Percentiles rank a stretch among this genome's conserved stretches.
Evolutionary conservation across 495 filamentous ascomycete species (phyloP).

Genomic region (Zalerion maritima): DNA sequence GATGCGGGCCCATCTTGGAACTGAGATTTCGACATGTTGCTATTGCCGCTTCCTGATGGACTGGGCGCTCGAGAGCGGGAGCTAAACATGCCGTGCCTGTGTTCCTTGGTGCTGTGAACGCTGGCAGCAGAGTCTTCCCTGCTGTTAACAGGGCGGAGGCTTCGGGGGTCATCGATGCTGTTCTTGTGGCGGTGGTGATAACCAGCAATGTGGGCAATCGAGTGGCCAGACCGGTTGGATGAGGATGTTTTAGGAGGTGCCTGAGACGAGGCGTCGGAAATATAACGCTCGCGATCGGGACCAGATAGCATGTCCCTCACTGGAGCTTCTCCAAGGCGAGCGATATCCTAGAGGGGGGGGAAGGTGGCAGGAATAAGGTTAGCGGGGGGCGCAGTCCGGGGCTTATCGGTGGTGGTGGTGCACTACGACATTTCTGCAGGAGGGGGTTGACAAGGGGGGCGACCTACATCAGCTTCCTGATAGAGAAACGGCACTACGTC

Average conservation of each 20-base stretch:
- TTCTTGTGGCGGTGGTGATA: conserved; percentile 61
- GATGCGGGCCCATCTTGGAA: conserved; percentile 43
- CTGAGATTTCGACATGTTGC: conserved; percentile 33
- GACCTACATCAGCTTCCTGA: conserved; percentile 66
- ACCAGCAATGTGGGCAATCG: conserved; percentile 40
- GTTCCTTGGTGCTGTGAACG: conserved; percentile 34
- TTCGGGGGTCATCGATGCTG: conserved; percentile 58
- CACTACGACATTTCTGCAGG: background rate
- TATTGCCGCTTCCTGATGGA: conserved; percentile 57
- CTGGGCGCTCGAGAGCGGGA: conserved; percentile 49
- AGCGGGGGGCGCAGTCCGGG: background rate
- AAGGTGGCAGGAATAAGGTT: conserved; percentile 1
- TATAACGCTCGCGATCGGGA: conserved; percentile 52
- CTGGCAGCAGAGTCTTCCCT: conserved; percentile 52
- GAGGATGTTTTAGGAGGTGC: conserved; percentile 35
- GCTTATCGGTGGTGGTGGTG: conserved; percentile 1
- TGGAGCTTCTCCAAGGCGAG: conserved; percentile 69
- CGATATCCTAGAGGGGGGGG: conserved; percentile 45
- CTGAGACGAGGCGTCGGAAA: conserved; percentile 25
- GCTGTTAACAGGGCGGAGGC: conserved; percentile 46
- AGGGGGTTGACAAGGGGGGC: conserved; percentile 1
- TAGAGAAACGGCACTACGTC: conserved; percentile 94
- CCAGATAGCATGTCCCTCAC: conserved; percentile 58
- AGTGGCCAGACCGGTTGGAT: conserved; percentile 36
- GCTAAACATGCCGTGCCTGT: conserved; percentile 16